Evolutionary conservation across 495 filamentous ascomycete species (phyloP).

Genomic region (Talaromyces stipitatus): DNA sequence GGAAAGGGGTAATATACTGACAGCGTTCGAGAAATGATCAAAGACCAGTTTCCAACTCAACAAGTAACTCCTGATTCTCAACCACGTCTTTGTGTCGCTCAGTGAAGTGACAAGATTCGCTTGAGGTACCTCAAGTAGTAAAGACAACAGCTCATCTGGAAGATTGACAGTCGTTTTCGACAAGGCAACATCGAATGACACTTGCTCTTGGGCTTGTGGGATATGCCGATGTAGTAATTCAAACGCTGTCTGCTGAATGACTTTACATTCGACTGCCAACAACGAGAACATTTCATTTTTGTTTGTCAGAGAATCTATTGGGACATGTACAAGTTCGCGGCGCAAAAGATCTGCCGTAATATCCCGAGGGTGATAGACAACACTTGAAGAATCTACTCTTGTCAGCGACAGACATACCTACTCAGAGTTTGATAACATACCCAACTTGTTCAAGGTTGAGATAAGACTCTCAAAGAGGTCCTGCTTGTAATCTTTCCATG

Average conservation of each 20-base stretch:
- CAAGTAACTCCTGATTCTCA: slow-evolving; percentile 62
- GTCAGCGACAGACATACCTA: neutral
- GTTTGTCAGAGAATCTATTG: slow-evolving; percentile 47
- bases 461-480: slow-evolving; percentile 50
- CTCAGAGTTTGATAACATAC: slow-evolving; percentile 15
- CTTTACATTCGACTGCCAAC: slow-evolving; percentile 64
- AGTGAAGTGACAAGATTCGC: slow-evolving; percentile 39
- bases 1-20: slow-evolving; percentile 24
- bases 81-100: slow-evolving; percentile 34
- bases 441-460: slow-evolving; percentile 34
- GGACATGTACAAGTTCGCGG: slow-evolving; percentile 52
- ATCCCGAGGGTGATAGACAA: slow-evolving; percentile 54
- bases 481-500: slow-evolving; percentile 46
- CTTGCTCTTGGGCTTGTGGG: slow-evolving; percentile 66
- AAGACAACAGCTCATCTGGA: slow-evolving; percentile 61
- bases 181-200: slow-evolving; percentile 73
- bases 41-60: slow-evolving; percentile 88
- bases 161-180: slow-evolving; percentile 62
- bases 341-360: slow-evolving; percentile 64
- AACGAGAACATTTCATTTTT: slow-evolving; percentile 59
- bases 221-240: slow-evolving; percentile 70
- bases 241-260: slow-evolving; percentile 75
- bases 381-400: slow-evolving; percentile 37
- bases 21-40: slow-evolving; percentile 71
- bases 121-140: slow-evolving; percentile 48